These are phyloP conservation scores for Capronia americana DNA, from an alignment of 2,329 filamentous ascomycete genomes.

Conservation along the genomic window DNA sequence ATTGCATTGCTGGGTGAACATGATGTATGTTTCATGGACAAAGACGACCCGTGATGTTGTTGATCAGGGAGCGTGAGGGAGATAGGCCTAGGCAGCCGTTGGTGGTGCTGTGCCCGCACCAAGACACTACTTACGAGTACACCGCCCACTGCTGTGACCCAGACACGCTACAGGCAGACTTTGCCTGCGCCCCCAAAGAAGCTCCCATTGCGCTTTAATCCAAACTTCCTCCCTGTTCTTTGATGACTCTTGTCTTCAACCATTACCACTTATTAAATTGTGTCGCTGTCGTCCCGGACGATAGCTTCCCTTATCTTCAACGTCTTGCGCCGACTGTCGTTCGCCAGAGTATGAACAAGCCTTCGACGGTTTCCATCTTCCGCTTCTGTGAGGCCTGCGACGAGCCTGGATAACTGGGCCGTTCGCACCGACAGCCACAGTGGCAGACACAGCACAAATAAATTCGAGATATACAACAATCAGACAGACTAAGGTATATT, in stretches of 20 bases:
- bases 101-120: not conserved
- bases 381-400: slow-evolving; percentile 42
- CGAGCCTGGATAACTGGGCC: slow-evolving; percentile 41
- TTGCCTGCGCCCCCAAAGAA: slow-evolving; percentile 28
- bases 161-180: slow-evolving; percentile 14
- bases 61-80: too few species aligned
- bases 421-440: slow-evolving; percentile 26
- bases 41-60: not conserved
- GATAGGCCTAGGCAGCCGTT: not conserved
- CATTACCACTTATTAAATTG: slow-evolving; percentile 13
- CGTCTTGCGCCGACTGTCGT: slow-evolving; percentile 11
- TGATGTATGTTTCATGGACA: too few species aligned
- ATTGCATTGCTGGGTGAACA: not conserved
- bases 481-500: slow-evolving; percentile 15
- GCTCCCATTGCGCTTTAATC: slow-evolving; percentile 10
- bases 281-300: slow-evolving; percentile 32
- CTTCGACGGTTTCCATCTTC: slow-evolving; percentile 39
- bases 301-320: slow-evolving; percentile 21
- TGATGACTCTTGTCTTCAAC: slow-evolving; percentile 29
- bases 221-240: slow-evolving; percentile 1
- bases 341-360: slow-evolving; percentile 42
- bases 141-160: slow-evolving; percentile 2
- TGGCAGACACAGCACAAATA: slow-evolving; percentile 15
- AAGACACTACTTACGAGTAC: slow-evolving; percentile 4
- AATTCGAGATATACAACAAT: slow-evolving; percentile 16